A percentile compares a stretch with the other conserved stretches of the same genome.
These are phyloP conservation scores for Magnusiomyces fungicola DNA, from an alignment of 1,139 yeast species.

Conservation along the genomic window DNA sequence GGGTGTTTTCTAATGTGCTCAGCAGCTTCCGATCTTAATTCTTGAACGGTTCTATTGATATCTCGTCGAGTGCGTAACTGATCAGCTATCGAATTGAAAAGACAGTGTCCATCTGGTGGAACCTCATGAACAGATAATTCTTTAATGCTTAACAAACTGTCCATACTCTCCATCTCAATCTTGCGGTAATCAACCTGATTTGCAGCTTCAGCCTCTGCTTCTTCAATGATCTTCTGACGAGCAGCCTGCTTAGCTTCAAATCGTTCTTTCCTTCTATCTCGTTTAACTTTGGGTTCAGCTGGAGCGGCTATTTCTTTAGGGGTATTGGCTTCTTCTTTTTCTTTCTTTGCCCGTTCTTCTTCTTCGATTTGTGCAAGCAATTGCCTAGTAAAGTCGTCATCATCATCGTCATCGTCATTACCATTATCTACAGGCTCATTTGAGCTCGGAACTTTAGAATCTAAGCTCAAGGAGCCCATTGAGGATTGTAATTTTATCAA, in stretches of 20 bases:
- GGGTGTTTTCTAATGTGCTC: conserved; percentile 53
- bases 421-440: conserved; percentile 13
- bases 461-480: neutral
- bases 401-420: conserved; percentile 27
- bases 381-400: conserved; percentile 51
- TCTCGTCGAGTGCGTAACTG: conserved; percentile 54
- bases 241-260: conserved; percentile 71
- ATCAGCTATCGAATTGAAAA: conserved; percentile 78
- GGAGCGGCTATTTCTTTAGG: neutral
- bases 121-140: conserved; percentile 48
- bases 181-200: conserved; percentile 57
- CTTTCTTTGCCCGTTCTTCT: conserved; percentile 23
- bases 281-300: conserved; percentile 29
- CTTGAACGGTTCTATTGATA: conserved; percentile 38
- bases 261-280: conserved; percentile 81
- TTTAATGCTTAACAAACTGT: conserved; percentile 42
- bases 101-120: conserved; percentile 89
- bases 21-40: conserved; percentile 60
- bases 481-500: neutral
- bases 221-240: conserved; percentile 50
- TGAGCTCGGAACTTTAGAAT: neutral
- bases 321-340: conserved; percentile 8
- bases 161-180: conserved; percentile 63
- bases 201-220: conserved; percentile 67
- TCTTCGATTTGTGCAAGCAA: conserved; percentile 50